Percentiles rank a stretch among this genome's conserved stretches.
phyloP scores from a whole-genome alignment of 2,329 filamentous ascomycete genomes.

The Juglanconis oblonga region DNA sequence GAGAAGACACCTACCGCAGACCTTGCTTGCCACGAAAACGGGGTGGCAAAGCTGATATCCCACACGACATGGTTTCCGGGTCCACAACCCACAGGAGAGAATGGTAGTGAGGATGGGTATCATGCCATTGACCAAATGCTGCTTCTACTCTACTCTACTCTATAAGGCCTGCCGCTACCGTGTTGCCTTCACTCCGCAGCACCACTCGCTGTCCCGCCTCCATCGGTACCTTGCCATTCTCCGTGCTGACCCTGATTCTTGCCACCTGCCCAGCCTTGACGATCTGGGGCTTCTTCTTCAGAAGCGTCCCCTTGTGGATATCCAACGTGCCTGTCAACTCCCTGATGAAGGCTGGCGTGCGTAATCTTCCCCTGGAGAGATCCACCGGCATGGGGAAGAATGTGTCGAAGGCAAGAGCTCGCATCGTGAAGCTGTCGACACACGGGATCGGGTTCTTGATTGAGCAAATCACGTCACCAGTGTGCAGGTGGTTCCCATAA shows the following conservation, averaged over 20 bases:
- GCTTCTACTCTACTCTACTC: conserved; percentile 47
- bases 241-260: conserved; percentile 71
- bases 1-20: background rate
- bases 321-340: conserved; percentile 73
- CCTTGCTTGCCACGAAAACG: too few species aligned
- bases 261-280: conserved; percentile 78
- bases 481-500: conserved; percentile 67
- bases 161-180: conserved; percentile 81
- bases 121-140: background rate
- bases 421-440: conserved; percentile 72
- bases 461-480: conserved; percentile 84
- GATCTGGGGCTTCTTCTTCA: conserved; percentile 82
- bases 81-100: background rate
- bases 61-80: background rate
- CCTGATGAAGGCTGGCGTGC: conserved; percentile 71
- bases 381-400: conserved; percentile 87
- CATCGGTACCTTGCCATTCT: conserved; percentile 66
- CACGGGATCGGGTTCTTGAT: conserved; percentile 65
- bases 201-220: conserved; percentile 80
- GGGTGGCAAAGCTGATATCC: background rate
- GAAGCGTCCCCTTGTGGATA: conserved; percentile 69
- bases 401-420: conserved; percentile 85
- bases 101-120: background rate
- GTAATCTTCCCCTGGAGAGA: conserved; percentile 80
- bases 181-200: conserved; percentile 74